These are phyloP conservation scores for Schizophyllum commune DNA, from an alignment of 1,284 basidiomycete species.

Conservation along the genomic window DNA sequence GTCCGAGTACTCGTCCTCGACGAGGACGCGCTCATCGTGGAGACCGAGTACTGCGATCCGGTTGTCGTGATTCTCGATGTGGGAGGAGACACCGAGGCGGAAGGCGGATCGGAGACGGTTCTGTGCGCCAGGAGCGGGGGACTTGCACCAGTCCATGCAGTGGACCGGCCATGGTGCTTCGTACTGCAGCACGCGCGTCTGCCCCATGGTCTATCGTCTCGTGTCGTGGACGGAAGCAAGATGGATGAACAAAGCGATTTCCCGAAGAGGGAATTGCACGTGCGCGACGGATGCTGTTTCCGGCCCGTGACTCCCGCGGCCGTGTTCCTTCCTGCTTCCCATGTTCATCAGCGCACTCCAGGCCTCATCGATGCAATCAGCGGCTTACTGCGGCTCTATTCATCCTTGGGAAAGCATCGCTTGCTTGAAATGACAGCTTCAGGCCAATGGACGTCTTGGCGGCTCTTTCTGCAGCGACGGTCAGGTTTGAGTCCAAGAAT, in stretches of 20 bases:
- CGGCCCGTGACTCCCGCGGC: no score
- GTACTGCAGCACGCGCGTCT: neutral
- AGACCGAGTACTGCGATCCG: constrained; percentile 77
- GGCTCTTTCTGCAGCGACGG: no score
- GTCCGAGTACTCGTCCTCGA: constrained; percentile 75
- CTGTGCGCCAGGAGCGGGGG: constrained; percentile 64
- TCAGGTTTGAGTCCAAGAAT: no score
- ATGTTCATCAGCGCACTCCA: neutral
- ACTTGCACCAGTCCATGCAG: constrained; percentile 80
- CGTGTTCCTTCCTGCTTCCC: neutral
- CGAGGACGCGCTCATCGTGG: constrained; percentile 74
- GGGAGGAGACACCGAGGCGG: constrained; percentile 73
- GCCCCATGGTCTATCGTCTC: neutral
- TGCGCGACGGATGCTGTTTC: no score
- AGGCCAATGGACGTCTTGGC: no score
- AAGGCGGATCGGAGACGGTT: constrained; percentile 69
- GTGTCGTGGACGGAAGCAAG: neutral
- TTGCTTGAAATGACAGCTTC: no score
- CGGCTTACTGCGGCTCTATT: neutral
- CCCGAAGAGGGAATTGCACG: neutral
- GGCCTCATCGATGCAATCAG: neutral
- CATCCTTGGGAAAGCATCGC: neutral
- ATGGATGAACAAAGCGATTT: neutral
- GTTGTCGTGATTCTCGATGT: constrained; percentile 74
- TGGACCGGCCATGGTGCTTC: constrained; percentile 54